Evolutionary conservation across 1,284 basidiomycete genomes (phyloP), one percentile per base, ranked within the genome.

Genomic region (Porogramme epimiltina): DNA sequence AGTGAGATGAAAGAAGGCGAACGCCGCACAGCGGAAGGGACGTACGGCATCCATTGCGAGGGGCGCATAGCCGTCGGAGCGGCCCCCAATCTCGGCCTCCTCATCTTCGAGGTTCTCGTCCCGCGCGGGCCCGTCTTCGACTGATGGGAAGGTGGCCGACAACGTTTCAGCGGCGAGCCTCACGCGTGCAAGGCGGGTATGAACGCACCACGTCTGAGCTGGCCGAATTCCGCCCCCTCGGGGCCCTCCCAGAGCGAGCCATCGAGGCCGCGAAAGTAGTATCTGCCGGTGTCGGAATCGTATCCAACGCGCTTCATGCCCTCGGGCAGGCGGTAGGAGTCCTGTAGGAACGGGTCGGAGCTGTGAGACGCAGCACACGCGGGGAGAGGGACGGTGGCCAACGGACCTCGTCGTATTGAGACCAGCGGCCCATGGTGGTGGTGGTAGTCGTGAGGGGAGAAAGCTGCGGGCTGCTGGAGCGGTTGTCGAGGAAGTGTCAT

Each of bases 41-140:
- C 84, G 58, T 56, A 87, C 86, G 54, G 73, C 69, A 53, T 84
- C 80, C 2, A 72, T 64, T 3, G 80, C 67, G 8, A 88, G 67
- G 20, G 77, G 72, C 56, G 77, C 72, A 62, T 88, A 87, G 4
- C 82, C 85, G 54, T 82, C 80, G 22, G 65, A 75, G 6, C 77
- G 77, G 36, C 79, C 81, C 62, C 86, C 85, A 3, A 87, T 59
- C 60, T 87, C 84, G 13, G 72, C 73, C 40, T 72, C 72, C 38
- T 71, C 69, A 19, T 61, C 59, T 11, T 61, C 68, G 20, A 59
- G 54, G 9, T 37, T 18, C 34, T 59, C 55, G 24, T 49, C 53
- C 13, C 55, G 55, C 19, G 55, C 13, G 16, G 13, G 13, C 5
- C 34, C 34, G 9, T 37, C 34, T 16, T 37, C 13, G 34, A 37